These are phyloP conservation scores for Ophiostoma montium DNA, from an alignment of 2,329 filamentous ascomycete genomes.

Conservation along the genomic window DNA sequence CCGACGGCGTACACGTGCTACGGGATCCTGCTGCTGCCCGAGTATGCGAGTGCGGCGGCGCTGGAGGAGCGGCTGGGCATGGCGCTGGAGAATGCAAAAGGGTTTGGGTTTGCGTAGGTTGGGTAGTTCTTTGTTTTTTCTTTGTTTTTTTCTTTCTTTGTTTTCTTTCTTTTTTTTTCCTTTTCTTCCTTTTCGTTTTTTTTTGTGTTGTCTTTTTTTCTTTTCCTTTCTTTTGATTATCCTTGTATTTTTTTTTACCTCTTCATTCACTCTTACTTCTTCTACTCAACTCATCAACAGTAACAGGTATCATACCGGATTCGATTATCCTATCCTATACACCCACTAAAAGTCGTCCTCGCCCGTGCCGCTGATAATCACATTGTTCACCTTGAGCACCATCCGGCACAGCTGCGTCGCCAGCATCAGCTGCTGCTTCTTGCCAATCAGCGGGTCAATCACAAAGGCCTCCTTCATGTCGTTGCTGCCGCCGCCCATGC, in stretches of 20 bases:
- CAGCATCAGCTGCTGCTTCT: conserved; percentile 90
- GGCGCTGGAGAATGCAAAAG: conserved; percentile 76
- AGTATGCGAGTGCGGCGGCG: conserved; percentile 59
- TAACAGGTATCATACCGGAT: no score
- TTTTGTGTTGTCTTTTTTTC: neutral
- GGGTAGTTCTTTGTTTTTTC: neutral
- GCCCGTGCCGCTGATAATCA: conserved; percentile 78
- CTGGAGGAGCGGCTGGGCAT: conserved; percentile 63
- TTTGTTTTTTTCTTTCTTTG: neutral
- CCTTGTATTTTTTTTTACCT: neutral
- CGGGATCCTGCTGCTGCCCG: conserved; percentile 70
- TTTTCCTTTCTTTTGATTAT: neutral
- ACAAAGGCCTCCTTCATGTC: conserved; percentile 98
- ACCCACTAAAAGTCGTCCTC: conserved; percentile 61
- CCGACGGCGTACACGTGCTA: conserved; percentile 92
- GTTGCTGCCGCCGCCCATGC: conserved; percentile 90
- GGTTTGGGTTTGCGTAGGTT: conserved; percentile 75
- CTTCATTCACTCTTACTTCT: neutral
- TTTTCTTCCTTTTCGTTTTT: conserved; percentile 1
- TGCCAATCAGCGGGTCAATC: conserved; percentile 95
- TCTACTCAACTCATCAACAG: no score
- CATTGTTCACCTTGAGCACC: conserved; percentile 95
- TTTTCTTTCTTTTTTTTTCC: neutral
- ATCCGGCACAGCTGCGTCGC: conserved; percentile 96
- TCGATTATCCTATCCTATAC: neutral